phyloP scores from a whole-genome alignment of 352 stramenopile genomes.

The Phytophthora idaei region DNA sequence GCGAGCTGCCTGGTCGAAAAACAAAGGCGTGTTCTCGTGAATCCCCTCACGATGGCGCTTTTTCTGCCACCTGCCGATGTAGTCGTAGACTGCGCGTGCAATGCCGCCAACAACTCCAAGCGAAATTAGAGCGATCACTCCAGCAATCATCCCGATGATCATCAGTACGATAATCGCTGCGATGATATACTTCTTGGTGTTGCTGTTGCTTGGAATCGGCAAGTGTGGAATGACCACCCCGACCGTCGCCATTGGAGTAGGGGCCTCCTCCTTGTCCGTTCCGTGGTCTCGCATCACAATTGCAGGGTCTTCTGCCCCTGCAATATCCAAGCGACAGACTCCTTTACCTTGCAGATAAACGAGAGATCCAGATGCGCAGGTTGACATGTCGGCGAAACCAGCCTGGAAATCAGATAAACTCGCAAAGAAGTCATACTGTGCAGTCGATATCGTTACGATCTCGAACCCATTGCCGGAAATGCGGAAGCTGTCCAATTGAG shows the following conservation, averaged over 20 bases:
- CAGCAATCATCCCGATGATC: slow-evolving; percentile 33
- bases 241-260: slow-evolving; percentile 38
- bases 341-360: slow-evolving; percentile 66
- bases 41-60: slow-evolving; percentile 52
- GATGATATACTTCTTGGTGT: slow-evolving; percentile 59
- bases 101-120: slow-evolving; percentile 46
- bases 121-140: slow-evolving; percentile 32
- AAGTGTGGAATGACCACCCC: slow-evolving; percentile 46
- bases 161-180: slow-evolving; percentile 48
- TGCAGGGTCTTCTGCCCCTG: slow-evolving; percentile 38
- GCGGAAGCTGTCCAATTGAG: slow-evolving; percentile 52
- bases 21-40: slow-evolving; percentile 75
- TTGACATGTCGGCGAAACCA: slow-evolving; percentile 57
- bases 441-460: slow-evolving; percentile 51
- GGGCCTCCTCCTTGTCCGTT: slow-evolving; percentile 14
- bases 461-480: slow-evolving; percentile 60
- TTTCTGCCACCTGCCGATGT: slow-evolving; percentile 41
- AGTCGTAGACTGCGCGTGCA: slow-evolving; percentile 49
- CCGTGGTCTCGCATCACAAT: slow-evolving; percentile 34
- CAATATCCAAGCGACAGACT: slow-evolving; percentile 55
- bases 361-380: slow-evolving; percentile 46
- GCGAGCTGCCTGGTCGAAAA: slow-evolving; percentile 72
- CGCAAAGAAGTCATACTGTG: slow-evolving; percentile 75
- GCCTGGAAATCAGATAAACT: slow-evolving; percentile 59
- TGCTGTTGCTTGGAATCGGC: slow-evolving; percentile 24